Conservation (phyloP, 2,329 filamentous ascomycete species). For the Sphaerulina musiva region DNA sequence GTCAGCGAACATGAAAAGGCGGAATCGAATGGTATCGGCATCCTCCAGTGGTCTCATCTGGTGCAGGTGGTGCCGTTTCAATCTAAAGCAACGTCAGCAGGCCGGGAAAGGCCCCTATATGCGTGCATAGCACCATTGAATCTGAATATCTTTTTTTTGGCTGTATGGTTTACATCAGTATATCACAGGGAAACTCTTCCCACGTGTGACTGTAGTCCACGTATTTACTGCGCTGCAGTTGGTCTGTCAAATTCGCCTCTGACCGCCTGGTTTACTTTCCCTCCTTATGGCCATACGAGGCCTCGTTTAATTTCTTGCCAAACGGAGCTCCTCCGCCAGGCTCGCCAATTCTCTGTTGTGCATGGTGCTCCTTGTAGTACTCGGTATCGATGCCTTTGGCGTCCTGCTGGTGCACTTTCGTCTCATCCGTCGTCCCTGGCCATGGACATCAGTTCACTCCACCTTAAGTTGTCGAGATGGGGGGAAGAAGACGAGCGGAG, state of each 20-base stretch:
- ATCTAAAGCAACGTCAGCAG: not conserved
- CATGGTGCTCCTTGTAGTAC: conserved; percentile 30
- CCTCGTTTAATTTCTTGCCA: conserved; percentile 29
- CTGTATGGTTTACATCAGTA: conserved; percentile 1
- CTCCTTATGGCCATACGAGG: conserved; percentile 32
- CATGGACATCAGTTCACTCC: not conserved
- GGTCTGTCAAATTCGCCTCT: not conserved
- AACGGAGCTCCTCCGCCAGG: conserved; percentile 18
- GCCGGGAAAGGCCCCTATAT: not conserved
- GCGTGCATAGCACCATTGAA: not conserved
- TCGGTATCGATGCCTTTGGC: conserved; percentile 30
- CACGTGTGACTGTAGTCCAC: not conserved
- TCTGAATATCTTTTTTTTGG: not conserved
- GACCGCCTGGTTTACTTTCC: conserved; percentile 26
- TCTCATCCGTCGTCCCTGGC: conserved; percentile 25
- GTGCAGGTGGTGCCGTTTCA: not conserved
- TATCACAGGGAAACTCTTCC: not conserved
- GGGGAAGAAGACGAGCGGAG: conserved; percentile 2
- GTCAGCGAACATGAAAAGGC: too few relatives aligned
- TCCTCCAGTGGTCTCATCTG: too few relatives aligned
- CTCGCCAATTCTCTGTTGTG: conserved; percentile 27
- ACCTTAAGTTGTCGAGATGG: not conserved
- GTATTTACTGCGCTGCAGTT: not conserved
- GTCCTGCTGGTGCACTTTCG: conserved; percentile 22
- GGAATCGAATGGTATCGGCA: too few relatives aligned